phyloP scores from a whole-genome alignment of 495 filamentous ascomycete species.

The Lepidopterella palustris region DNA sequence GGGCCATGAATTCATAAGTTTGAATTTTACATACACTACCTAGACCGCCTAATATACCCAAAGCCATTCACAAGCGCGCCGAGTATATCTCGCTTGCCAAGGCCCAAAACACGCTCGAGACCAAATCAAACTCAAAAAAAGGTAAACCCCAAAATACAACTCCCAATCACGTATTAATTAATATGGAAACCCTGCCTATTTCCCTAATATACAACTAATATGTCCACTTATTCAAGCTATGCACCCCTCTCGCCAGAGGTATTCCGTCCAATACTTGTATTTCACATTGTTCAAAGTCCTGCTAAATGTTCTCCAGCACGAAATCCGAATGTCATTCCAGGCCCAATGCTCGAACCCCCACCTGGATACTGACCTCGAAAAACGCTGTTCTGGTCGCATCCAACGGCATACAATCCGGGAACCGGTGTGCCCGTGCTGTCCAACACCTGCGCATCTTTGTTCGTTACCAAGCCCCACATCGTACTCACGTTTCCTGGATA shows the following conservation, averaged over 20 bases:
- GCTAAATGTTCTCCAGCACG: constrained; percentile 6
- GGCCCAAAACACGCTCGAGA: too few species aligned
- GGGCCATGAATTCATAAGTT: too few species aligned
- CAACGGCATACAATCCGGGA: constrained; percentile 28
- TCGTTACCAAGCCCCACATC: constrained; percentile 27
- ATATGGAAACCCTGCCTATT: neutral
- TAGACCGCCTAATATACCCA: too few species aligned
- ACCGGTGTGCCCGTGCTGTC: constrained; percentile 14
- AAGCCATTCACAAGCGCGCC: too few species aligned
- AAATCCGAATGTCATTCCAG: constrained; percentile 11
- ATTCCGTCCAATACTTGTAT: neutral
- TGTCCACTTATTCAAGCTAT: neutral
- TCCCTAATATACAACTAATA: neutral
- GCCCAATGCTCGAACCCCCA: constrained; percentile 1
- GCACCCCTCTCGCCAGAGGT: neutral
- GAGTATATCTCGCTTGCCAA: too few species aligned
- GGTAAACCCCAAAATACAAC: too few species aligned
- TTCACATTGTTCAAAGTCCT: neutral
- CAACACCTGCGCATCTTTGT: constrained; percentile 23
- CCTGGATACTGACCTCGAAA: neutral
- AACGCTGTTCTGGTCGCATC: constrained; percentile 5
- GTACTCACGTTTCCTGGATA: constrained; percentile 28
- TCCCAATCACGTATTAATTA: too few species aligned
- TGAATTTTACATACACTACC: too few species aligned
- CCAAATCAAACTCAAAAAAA: too few species aligned